Conservation (phyloP, 768 basidiomycete species). For the Panus rudis region DNA sequence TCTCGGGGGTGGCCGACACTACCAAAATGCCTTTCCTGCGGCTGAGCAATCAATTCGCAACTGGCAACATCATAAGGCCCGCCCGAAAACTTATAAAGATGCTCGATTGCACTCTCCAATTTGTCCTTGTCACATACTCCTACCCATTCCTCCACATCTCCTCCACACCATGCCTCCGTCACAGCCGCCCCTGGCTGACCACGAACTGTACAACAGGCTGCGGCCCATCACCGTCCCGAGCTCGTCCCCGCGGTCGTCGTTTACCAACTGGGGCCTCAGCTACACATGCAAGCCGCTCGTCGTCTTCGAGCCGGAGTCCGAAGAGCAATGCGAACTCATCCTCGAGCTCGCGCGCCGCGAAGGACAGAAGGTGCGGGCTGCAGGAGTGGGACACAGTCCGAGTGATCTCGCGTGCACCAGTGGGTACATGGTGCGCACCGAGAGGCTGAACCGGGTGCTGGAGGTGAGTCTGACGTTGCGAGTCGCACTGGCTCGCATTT, state of each 20-base stretch:
- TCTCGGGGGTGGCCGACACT: too few species aligned
- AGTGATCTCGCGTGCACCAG: slow-evolving; percentile 89
- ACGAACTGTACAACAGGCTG: slow-evolving; percentile 42
- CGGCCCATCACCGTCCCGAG: slow-evolving; percentile 50
- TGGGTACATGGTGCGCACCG: slow-evolving; percentile 80
- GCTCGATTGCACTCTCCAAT: background rate
- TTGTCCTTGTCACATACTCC: slow-evolving; percentile 7
- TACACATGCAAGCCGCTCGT: slow-evolving; percentile 63
- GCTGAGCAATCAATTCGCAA: slow-evolving; percentile 24
- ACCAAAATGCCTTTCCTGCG: too few species aligned
- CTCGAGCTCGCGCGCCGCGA: slow-evolving; percentile 78
- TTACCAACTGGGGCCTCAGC: slow-evolving; percentile 85
- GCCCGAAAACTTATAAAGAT: slow-evolving; percentile 26
- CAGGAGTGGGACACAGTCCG: slow-evolving; percentile 89
- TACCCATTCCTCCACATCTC: background rate
- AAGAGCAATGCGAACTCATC: slow-evolving; percentile 62
- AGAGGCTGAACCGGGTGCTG: slow-evolving; percentile 61
- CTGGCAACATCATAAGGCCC: slow-evolving; percentile 13
- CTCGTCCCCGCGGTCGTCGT: slow-evolving; percentile 34
- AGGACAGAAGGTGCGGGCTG: slow-evolving; percentile 65
- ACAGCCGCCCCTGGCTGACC: slow-evolving; percentile 22
- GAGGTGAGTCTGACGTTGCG: slow-evolving; percentile 48
- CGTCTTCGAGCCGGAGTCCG: slow-evolving; percentile 70
- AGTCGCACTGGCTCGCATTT: slow-evolving; percentile 6
- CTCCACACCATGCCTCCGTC: background rate